Conservation (phyloP, 2,329 filamentous ascomycete genomes). For the Nannizziopsis barbatae region DNA sequence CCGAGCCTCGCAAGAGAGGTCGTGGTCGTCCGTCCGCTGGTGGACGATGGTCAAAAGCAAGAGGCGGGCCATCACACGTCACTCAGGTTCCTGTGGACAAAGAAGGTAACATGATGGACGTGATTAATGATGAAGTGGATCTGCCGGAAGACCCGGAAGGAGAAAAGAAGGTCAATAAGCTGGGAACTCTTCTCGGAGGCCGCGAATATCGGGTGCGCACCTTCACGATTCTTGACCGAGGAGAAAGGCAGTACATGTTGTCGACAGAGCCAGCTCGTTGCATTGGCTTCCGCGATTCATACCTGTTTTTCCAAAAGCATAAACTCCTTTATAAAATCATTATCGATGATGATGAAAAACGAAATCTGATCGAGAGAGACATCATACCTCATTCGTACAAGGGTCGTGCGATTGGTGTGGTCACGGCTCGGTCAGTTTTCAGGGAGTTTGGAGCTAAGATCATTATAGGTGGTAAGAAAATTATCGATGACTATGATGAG, state of each 20-base stretch:
- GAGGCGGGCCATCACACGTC: conserved; percentile 61
- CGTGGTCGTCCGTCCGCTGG: conserved; percentile 47
- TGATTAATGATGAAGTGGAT: conserved; percentile 82
- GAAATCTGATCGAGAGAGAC: conserved; percentile 86
- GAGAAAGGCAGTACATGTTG: conserved; percentile 87
- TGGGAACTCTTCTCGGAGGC: conserved; percentile 68
- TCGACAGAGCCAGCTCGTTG: conserved; percentile 95
- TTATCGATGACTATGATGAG: conserved; percentile 84
- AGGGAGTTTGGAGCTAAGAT: conserved; percentile 92
- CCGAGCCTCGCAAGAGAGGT: conserved; percentile 45
- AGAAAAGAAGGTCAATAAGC: conserved; percentile 85
- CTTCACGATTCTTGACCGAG: conserved; percentile 77
- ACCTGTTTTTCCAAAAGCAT: conserved; percentile 98
- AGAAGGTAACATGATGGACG: conserved; percentile 82
- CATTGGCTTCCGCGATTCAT: conserved; percentile 93
- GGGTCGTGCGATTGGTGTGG: conserved; percentile 89
- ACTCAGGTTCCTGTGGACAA: conserved; percentile 82
- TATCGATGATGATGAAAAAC: conserved; percentile 93
- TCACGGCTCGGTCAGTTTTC: conserved; percentile 92
- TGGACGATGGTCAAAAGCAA: conserved; percentile 61
- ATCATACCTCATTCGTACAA: conserved; percentile 98
- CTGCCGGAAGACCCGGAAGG: conserved; percentile 79
- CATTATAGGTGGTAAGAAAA: conserved; percentile 74
- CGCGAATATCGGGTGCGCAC: conserved; percentile 92
- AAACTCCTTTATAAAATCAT: conserved; percentile 96